These are phyloP conservation scores for Solidago caesia DNA, from an alignment of 129 eudicot species.

Conservation along the genomic window DNA sequence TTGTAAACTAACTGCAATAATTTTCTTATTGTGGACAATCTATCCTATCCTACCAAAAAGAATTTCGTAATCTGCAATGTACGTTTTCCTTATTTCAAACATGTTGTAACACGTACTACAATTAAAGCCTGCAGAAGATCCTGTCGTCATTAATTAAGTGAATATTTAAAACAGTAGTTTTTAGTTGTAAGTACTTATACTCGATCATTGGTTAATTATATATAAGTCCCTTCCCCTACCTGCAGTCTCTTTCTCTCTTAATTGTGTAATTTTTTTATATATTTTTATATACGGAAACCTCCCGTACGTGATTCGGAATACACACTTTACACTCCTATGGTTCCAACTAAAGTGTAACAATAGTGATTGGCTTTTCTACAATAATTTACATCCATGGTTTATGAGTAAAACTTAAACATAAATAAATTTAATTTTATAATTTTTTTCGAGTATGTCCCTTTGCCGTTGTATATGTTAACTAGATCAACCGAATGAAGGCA, in stretches of 20 bases:
- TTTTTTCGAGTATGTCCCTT: background rate
- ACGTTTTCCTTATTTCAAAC: conserved; percentile 19
- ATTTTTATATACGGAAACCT: too few relatives aligned
- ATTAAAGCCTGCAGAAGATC: conserved; percentile 8
- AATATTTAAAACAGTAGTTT: background rate
- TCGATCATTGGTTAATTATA: background rate
- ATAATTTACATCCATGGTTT: background rate
- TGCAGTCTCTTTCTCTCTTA: background rate
- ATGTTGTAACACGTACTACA: conserved; percentile 21
- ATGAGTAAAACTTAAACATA: too few relatives aligned
- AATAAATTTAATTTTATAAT: too few relatives aligned
- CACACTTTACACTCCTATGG: background rate
- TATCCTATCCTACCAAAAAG: conserved; percentile 16
- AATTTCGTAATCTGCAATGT: conserved; percentile 21
- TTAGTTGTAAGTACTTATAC: conserved; percentile 5
- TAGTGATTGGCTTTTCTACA: background rate
- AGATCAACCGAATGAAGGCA: background rate
- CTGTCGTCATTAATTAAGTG: conserved; percentile 2
- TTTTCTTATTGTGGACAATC: conserved; percentile 12
- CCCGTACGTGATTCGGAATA: too few relatives aligned
- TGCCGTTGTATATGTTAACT: background rate
- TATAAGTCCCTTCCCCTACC: conserved; percentile 11
- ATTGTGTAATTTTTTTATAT: background rate
- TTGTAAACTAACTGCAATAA: conserved; percentile 19
- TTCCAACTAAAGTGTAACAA: background rate